Evolutionary conservation across 192 early-diverging fungal genomes (phyloP).

Genomic region (Glomus cerebriforme): DNA sequence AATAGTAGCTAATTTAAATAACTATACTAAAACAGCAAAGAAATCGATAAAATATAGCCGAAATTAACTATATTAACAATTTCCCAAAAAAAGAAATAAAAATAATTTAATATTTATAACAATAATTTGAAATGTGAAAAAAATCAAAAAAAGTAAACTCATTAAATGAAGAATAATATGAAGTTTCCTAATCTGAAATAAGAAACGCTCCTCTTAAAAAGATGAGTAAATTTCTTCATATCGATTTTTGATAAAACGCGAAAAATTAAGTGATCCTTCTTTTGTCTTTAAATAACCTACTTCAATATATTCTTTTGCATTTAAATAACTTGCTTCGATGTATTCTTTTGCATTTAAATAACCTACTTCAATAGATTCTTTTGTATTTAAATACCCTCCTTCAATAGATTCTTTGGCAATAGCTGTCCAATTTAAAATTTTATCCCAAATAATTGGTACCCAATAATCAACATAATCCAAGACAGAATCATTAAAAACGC

Average conservation of each 20-base stretch:
- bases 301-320: not conserved
- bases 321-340: not conserved
- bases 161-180: not conserved
- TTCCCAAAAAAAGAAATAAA: not conserved
- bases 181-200: too few species aligned
- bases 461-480: not conserved
- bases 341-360: not conserved
- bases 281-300: not conserved
- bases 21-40: not conserved
- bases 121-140: not conserved
- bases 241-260: not conserved
- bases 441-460: not conserved
- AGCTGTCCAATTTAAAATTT: not conserved
- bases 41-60: not conserved
- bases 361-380: not conserved
- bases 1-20: not conserved
- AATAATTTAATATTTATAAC: not conserved
- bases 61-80: not conserved
- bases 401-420: not conserved
- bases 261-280: not conserved
- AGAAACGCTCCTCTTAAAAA: not conserved
- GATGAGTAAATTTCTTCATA: not conserved
- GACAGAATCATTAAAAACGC: not conserved
- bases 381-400: not conserved
- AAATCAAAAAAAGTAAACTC: not conserved